Evolutionary conservation across 1,139 yeast genomes (phyloP), one percentile per base, ranked within the genome.

Genomic region (Suhomyces bokatorum): DNA sequence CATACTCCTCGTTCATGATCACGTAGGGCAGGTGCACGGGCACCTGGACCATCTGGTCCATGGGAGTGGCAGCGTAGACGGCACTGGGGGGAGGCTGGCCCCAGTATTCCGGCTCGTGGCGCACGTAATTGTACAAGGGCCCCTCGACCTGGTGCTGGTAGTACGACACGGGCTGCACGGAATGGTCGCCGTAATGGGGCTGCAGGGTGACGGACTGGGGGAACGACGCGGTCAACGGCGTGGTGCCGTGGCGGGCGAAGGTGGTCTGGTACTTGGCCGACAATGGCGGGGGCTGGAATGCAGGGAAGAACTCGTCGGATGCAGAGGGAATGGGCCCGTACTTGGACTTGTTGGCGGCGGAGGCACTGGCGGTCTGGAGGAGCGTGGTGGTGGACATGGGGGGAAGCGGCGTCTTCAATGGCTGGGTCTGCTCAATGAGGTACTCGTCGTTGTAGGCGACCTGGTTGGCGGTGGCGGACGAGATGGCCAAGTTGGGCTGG

Each of bases 361-460:
- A n/a, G n/a, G n/a, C n/a, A n/a, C n/a, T n/a, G 17, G 56, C 17
- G 16, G 56, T 54, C 24, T 49, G 60, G 37, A 49, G 48, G n/a
- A 45, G 26, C 12, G 37, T 24, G 11, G 60, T 35, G 5, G 53
- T 42, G 13, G 44, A 30, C 11, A 44, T 26, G 17, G 53, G 49
- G 6, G 59, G 57, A 29, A 63, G 46, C 4, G 67, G 65, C 2
- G 56, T 55, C 24, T 52, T 52, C 39, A 54, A 40, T 1, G 78
- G 77, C 34, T 69, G 70, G 0, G 81, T 69, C 51, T 77, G 81
- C 49, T 77, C 80, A 39, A 77, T 76, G 39, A 75, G 56, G 36
- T 73, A 71, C 46, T 74, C 77, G 37, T 72, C 77, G 43, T 70
- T 73, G 42, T 64, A 61, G 10, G 52, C 75, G 50, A 67, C 64